Evolutionary conservation across 176 grass and related monocot species (phyloP), one percentile per base, ranked within the genome.

Genomic region (Oryza australiensis): DNA sequence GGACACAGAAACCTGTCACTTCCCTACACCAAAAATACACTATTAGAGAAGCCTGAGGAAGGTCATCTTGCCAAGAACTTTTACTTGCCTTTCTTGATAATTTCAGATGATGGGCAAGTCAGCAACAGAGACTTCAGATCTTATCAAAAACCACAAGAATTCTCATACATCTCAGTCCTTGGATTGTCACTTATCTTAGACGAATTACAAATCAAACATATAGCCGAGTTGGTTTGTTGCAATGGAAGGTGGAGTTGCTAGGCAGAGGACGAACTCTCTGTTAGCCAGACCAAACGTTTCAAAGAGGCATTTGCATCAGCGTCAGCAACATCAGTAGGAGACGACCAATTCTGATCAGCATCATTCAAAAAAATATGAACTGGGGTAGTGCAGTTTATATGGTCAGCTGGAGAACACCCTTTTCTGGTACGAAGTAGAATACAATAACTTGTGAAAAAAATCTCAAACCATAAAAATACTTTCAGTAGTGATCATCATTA

Each of bases 271-370:
- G 35, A 82, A 18, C 70, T 62, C 75, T 7, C 46, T 15, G 22
- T 2, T 78, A 11, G 5, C 9, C 42, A 82, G 79, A 22, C 43
- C 68, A 26, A 81, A 57, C 30, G 28, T 65, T 10, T 23, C 60
- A 33, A 82, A 86, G 78, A 64, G 72, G 72, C 78, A 86, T 22
- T 11, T 85, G 30, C 83, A 72, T 53, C 70, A 57, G 65, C 51
- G n/a, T 5, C 18, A n/a, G n/a, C n/a, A n/a, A n/a, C n/a, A 53
- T 18, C 48, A 78, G 13, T 9, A 23, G 22, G 22, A 59, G 53
- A 59, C 22, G 7, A n/a, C 53, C 1, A 59, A 23, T 59, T 59
- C n/a, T 59, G 18, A 59, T 59, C 7, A 59, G 49, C 49, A 53
- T 53, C 16, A 22, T 53, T 53, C 4, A 53, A 18, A 49, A n/a